Evolutionary conservation across 2,329 filamentous ascomycete species (phyloP).

Genomic region (Botryotinia globosa): DNA sequence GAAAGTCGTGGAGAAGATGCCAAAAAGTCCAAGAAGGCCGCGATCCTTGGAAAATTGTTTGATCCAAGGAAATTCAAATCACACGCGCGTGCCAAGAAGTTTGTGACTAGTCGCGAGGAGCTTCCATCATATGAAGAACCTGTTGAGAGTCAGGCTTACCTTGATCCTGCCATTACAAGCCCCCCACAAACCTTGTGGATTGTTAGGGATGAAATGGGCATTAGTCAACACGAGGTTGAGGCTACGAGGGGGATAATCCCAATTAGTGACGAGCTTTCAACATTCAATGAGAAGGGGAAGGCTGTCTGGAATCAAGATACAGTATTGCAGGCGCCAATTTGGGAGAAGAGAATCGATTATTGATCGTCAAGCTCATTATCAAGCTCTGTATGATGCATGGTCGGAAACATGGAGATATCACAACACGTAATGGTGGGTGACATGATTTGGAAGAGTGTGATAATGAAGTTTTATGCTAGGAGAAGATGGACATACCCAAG

Average conservation of each 20-base stretch:
- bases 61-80: slow-evolving; percentile 72
- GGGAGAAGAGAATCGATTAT: slow-evolving; percentile 34
- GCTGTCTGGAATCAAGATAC: slow-evolving; percentile 53
- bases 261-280: slow-evolving; percentile 75
- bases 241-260: slow-evolving; percentile 69
- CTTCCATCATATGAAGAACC: slow-evolving; percentile 57
- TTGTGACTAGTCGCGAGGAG: slow-evolving; percentile 58
- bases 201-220: slow-evolving; percentile 68
- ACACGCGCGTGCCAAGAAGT: slow-evolving; percentile 50
- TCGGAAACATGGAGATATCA: neutral
- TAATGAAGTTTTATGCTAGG: neutral
- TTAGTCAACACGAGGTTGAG: slow-evolving; percentile 71
- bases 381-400: neutral
- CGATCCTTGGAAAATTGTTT: slow-evolving; percentile 62
- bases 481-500: neutral
- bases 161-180: slow-evolving; percentile 65
- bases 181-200: slow-evolving; percentile 73
- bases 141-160: slow-evolving; percentile 65
- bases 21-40: slow-evolving; percentile 45
- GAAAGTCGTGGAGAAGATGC: slow-evolving; percentile 25
- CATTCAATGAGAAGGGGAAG: slow-evolving; percentile 66
- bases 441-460: too few species aligned
- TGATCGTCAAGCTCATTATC: slow-evolving; percentile 12
- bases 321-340: slow-evolving; percentile 30
- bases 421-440: too few species aligned